Base-by-base conservation (phyloP, 768 basidiomycete species). In the Astraeus odoratus region DNA sequence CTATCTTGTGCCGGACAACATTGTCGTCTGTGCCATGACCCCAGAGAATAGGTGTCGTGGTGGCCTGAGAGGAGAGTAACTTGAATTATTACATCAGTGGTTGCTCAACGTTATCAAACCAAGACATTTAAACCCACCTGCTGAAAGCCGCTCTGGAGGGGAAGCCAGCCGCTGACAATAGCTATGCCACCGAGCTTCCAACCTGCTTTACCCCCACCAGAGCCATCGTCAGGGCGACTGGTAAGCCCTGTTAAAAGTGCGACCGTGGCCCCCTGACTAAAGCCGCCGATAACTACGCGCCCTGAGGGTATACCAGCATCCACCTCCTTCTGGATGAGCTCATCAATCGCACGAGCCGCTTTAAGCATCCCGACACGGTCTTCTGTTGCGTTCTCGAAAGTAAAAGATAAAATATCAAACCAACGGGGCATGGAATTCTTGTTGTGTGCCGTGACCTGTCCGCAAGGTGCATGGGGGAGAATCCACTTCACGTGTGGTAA, bases 401-500 rank as follows among this genome's bases (percentile, higher is more conserved):
- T 76, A 59, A 88, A 85, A 13, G 77, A 74, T 34, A 66, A 66
- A 31, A 93, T 76, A 60, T 94, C 87, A 63, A 88, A 93, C 86
- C 87, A 90, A 26, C 80, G 76, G n/a, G 83, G 79, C 84, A 90
- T 88, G 42, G 57, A 55, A 67, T 80, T 74, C 51, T 84, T 83
- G 51, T 74, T 69, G 61, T 92, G 92, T 29, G 85, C 79, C 13
- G 80, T 87, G 20, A 96, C 81, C 6, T 78, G 68, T 49, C 76
- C 78, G 25, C 42, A 44, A 22, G 51, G 50, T 49, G 52, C 49
- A 27, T 57, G 50, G 12, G 53, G 48, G 20, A 96, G 70, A 36
- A 96, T 68, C 88, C 90, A 97, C 71, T 94, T 93, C 48, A 94
- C 70, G 58, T 93, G 84, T 10, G 74, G 69, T 25, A 92, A 68